phyloP scores from a whole-genome alignment of 2,329 filamentous ascomycete species.

The Metarhizium album region DNA sequence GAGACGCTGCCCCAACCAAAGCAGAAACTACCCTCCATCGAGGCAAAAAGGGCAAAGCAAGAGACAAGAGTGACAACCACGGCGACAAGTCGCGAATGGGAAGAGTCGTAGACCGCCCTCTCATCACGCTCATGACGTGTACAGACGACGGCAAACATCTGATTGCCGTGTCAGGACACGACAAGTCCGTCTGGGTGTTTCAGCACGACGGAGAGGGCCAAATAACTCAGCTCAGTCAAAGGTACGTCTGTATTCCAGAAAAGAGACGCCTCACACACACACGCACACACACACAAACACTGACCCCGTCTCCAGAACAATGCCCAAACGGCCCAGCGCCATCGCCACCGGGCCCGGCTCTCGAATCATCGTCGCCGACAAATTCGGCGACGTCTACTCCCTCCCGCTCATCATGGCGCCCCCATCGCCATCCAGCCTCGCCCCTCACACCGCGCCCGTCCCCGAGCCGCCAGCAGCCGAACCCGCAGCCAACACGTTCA shows the following conservation, averaged over 20 bases:
- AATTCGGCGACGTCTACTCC: constrained; percentile 93
- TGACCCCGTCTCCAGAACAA: constrained; percentile 51
- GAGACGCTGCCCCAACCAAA: neutral
- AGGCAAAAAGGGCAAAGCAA: constrained; percentile 16
- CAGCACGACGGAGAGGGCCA: constrained; percentile 49
- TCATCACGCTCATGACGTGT: constrained; percentile 57
- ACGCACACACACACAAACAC: neutral
- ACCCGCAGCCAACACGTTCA: constrained; percentile 46
- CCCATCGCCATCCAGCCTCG: constrained; percentile 8
- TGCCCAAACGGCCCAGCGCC: constrained; percentile 83
- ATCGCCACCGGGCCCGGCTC: constrained; percentile 59
- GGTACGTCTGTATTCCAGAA: constrained; percentile 35
- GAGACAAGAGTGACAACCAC: constrained; percentile 17
- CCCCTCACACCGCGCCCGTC: constrained; percentile 9
- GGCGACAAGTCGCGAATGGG: constrained; percentile 12
- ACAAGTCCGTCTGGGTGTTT: constrained; percentile 84
- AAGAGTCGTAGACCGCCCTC: constrained; percentile 40
- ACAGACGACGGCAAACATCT: constrained; percentile 57
- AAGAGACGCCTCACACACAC: neutral
- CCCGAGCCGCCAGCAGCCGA: constrained; percentile 22
- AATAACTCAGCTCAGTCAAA: constrained; percentile 58
- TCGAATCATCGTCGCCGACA: constrained; percentile 77
- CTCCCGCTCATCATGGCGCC: constrained; percentile 49
- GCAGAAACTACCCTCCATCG: constrained; percentile 9
- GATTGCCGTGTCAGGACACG: constrained; percentile 74